Base-by-base conservation (phyloP, 106 monocot genomes). In the Platanthera zijinensis region DNA sequence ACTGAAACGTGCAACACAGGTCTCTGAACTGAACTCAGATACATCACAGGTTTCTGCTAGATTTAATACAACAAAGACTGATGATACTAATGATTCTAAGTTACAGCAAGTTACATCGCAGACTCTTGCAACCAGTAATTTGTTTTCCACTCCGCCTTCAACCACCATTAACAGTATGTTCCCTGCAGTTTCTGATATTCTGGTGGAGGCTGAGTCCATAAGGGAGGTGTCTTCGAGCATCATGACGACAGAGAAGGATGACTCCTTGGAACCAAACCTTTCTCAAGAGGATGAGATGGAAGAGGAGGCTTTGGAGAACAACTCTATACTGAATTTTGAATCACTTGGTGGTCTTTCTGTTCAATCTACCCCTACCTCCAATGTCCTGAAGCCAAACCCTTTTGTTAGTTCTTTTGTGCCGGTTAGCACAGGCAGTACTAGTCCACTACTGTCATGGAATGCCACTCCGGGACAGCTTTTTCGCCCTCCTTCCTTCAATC, bases 251-350 rank as follows among this genome's bases (percentile, higher is more conserved):
- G 75, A 48, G 79, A 89, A 84, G 32, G 83, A 85, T 69, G 77
- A 73, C 7, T 57, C 18, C 47, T 28, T 78, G 14, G 86, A 86
- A 73, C 11, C 69, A 57, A 73, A n/a, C 46, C 82, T 30, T 69
- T 78, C 81, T 7, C 80, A 92, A 78, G 93, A 89, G 76, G 99
- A 94, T 87, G 94, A 92, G 72, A 99, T 99, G 99, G 97, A 99
- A 79, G 99, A 99, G 80, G 99, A 99, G 83, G 84, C 84, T 75
- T 82, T 92, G 52, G 82, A 90, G 12, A 72, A 78, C 71, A 67
- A 66, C 10, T 52, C 56, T 12, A 10, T 57, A 4, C 77, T 84
- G 56, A 86, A 75, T 70, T 83, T 99, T 30, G 86, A 84, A 77
- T 64, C 82, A 8, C 80, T 94, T 76, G 85, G 90, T 73, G 84